Percentiles rank a stretch among this genome's conserved stretches.
These are phyloP conservation scores for Hemerocallis citrina DNA, from an alignment of 106 monocot species.

Conservation along the genomic window DNA sequence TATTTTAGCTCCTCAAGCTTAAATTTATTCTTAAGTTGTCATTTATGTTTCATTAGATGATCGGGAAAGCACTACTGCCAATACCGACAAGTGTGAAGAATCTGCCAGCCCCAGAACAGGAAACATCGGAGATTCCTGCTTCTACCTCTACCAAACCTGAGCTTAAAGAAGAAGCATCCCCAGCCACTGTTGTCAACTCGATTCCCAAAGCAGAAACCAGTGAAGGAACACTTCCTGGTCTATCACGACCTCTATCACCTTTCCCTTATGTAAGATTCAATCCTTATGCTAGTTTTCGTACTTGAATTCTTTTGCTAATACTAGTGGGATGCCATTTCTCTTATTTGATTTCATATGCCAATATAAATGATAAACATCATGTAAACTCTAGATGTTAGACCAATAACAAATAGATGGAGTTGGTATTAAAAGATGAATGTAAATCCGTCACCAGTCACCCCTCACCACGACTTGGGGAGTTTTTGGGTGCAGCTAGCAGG, in stretches of 20 bases:
- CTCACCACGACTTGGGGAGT: no score
- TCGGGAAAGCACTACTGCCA: constrained; percentile 58
- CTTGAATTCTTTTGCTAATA: no score
- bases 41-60: constrained; percentile 23
- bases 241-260: constrained; percentile 44
- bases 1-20: no score
- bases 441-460: constrained; percentile 18
- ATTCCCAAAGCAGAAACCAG: constrained; percentile 30
- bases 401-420: no score
- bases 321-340: no score
- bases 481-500: no score
- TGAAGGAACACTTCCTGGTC: constrained; percentile 14
- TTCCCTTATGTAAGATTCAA: constrained; percentile 38
- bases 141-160: constrained; percentile 9
- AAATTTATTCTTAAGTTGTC: background rate
- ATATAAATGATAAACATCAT: background rate
- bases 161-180: constrained; percentile 16
- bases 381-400: background rate
- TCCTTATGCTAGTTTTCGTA: background rate
- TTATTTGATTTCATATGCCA: background rate
- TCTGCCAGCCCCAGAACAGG: constrained; percentile 31
- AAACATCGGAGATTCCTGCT: constrained; percentile 3
- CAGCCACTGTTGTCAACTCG: constrained; percentile 25
- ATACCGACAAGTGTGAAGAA: constrained; percentile 8
- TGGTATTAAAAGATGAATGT: background rate